Evolutionary conservation across 2,329 filamentous ascomycete genomes (phyloP), one percentile per base, ranked within the genome.

Genomic region (Fusarium sp.): DNA sequence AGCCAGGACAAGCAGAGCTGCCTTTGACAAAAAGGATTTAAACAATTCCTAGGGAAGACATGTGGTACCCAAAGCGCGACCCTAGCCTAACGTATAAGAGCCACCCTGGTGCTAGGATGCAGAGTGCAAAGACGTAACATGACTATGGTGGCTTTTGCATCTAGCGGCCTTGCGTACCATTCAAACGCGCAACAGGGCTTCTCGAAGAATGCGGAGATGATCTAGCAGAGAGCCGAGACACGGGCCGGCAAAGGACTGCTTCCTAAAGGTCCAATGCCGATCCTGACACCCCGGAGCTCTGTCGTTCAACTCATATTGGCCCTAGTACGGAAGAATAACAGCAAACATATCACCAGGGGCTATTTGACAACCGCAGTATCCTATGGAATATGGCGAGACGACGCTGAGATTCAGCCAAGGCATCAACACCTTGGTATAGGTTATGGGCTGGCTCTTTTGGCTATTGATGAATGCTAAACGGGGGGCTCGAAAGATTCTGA

Each of bases 1-100:
- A 68, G 65, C 56, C 45, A 75, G 63, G 58, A 45, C 72, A 55
- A 63, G 45, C 54, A 62, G 59, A 56, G 66, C 69, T 70, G 36
- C 63, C 67, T 55, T 68, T 73, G 65, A 41, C 63, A 60, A 74
- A 75, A 72, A 32, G 66, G 55, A 74, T 75, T 77, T 77, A 70
- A 73, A 68, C 67, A 44, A 72, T 55, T 66, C 53, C 74, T 74
- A 71, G 69, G 70, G 70, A 59, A 78, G 76, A 77, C 79, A 79
- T 78, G 79, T 80, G 80, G 79, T 75, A 79, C 78, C 73, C 47
- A 61, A 70, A 75, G 78, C 71, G 75, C 77, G 79, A 78, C 79
- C 80, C 79, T 73, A 81, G 78, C 75, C 77, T 74, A 74, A 77
- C 71, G 73, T 76, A 63, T 70, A 71, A 75, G 72, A 75, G 66